Conservation (phyloP, 305 asterid genomes). For the Plantago coronopus region DNA sequence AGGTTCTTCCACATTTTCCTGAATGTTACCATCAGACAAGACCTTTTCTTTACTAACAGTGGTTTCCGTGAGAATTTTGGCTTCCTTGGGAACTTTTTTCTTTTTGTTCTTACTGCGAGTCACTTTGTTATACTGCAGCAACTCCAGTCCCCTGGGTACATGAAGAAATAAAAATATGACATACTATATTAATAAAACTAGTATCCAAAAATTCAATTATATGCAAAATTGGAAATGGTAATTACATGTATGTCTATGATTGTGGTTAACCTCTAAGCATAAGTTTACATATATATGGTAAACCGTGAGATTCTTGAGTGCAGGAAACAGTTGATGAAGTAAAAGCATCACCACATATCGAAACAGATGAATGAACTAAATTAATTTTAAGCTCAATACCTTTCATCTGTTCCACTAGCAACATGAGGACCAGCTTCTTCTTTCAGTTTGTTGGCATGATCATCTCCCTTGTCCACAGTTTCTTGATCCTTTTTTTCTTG, state of each 20-base stretch:
- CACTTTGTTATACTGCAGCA: slow-evolving; percentile 27
- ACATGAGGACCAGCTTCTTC: slow-evolving; percentile 29
- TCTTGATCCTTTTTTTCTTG: slow-evolving; percentile 31
- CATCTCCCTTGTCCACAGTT: slow-evolving; percentile 24
- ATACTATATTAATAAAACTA: slow-evolving; percentile 7
- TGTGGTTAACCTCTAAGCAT: not conserved
- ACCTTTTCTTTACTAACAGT: slow-evolving; percentile 21
- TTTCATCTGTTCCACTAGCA: slow-evolving; percentile 23
- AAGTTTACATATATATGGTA: not conserved
- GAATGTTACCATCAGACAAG: slow-evolving; percentile 14
- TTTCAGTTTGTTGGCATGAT: slow-evolving; percentile 23
- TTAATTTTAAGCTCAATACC: slow-evolving; percentile 22
- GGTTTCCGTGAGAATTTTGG: slow-evolving; percentile 16
- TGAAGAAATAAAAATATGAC: slow-evolving; percentile 13
- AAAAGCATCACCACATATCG: slow-evolving; percentile 3
- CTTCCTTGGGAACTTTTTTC: slow-evolving; percentile 25
- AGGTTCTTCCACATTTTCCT: slow-evolving; percentile 19
- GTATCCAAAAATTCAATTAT: not conserved
- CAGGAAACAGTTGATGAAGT: slow-evolving; percentile 5
- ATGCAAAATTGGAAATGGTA: not conserved
- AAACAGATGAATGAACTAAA: slow-evolving; percentile 15
- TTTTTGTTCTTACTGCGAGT: slow-evolving; percentile 16
- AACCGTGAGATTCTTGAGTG: not conserved
- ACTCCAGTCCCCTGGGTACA: slow-evolving; percentile 28
- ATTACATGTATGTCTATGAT: not conserved